Conservation (phyloP, 768 basidiomycete genomes). For the Boletus sp. region DNA sequence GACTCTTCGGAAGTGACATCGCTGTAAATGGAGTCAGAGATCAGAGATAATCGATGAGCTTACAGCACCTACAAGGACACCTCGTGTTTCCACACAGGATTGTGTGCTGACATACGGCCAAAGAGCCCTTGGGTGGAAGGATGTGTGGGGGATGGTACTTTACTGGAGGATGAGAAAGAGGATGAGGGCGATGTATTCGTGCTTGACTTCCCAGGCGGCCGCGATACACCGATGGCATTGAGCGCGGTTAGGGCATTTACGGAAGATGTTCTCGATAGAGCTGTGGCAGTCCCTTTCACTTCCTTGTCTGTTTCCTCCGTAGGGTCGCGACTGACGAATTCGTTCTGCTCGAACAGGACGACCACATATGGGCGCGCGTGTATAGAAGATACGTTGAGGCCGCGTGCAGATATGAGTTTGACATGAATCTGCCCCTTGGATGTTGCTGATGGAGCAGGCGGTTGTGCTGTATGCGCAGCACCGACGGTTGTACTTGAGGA, state of each 20-base stretch:
- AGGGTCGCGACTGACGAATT: slow-evolving; percentile 91
- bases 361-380: slow-evolving; percentile 86
- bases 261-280: slow-evolving; percentile 53
- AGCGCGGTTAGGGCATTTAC: slow-evolving; percentile 65
- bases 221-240: slow-evolving; percentile 55
- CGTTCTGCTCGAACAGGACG: slow-evolving; percentile 98
- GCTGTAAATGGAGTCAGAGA: slow-evolving; percentile 44
- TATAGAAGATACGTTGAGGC: slow-evolving; percentile 67
- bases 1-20: slow-evolving; percentile 91
- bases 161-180: slow-evolving; percentile 38
- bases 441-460: slow-evolving; percentile 31
- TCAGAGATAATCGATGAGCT: slow-evolving; percentile 7
- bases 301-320: slow-evolving; percentile 84
- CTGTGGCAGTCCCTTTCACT: slow-evolving; percentile 74
- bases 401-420: slow-evolving; percentile 90
- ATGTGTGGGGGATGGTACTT: slow-evolving; percentile 30
- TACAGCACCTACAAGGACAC: slow-evolving; percentile 82
- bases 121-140: slow-evolving; percentile 48
- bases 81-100: slow-evolving; percentile 99
- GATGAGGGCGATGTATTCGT: slow-evolving; percentile 43
- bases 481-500: slow-evolving; percentile 27
- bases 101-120: slow-evolving; percentile 67
- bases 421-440: slow-evolving; percentile 84
- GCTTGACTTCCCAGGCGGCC: slow-evolving; percentile 41
- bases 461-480: slow-evolving; percentile 24